Base-by-base conservation (phyloP, 257 asterid species). In the Ophiorrhiza pumila region DNA sequence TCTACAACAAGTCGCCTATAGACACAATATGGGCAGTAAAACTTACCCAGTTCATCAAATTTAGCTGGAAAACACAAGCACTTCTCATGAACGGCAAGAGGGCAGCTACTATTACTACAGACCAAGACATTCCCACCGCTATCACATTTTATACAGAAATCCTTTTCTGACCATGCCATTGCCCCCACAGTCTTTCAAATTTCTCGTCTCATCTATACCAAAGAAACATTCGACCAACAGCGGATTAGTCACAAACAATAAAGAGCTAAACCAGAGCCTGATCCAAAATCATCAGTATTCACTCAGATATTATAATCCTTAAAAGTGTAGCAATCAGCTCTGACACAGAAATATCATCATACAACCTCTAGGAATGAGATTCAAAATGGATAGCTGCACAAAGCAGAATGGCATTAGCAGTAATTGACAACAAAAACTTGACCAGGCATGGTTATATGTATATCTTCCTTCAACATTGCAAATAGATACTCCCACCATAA, bases 11-110 rank as follows among this genome's bases (percentile, higher is more conserved):
- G 80, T 80, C 69, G 78, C 80, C 80, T 83, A 79, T 77, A 89
- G 7, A 73, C 71, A 77, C 98, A 93, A 78, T 88, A 85, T 37
- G 97, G 97, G 88, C 98, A 93, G 65, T 80, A 86, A 83, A 89
- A 93, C 76, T 68, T 77, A 8, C 88, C 92, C 23, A 23, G 63
- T 25, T 81, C 91, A 78, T 85, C 90, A 75, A 80, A 80, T 47
- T 78, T 74, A 58, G 88, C 85, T 4, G 86, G 84, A 74, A 83
- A 87, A 23, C 86, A 89, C 84, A 87, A 66, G 79, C 98, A 93
- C 37, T 65, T 61, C 75, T 81, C 85, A 74, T 93, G 97, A 69
- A 91, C 78, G 53, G 85, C 82, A 79, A 91, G 59, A 52, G 94
- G 96, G 78, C 98, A 93, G 37, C 76, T 85, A n/a, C 62, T 79